Evolutionary conservation across 768 basidiomycete genomes (phyloP), one percentile per base, ranked within the genome.

Genomic region (Pisolithus orientalis): DNA sequence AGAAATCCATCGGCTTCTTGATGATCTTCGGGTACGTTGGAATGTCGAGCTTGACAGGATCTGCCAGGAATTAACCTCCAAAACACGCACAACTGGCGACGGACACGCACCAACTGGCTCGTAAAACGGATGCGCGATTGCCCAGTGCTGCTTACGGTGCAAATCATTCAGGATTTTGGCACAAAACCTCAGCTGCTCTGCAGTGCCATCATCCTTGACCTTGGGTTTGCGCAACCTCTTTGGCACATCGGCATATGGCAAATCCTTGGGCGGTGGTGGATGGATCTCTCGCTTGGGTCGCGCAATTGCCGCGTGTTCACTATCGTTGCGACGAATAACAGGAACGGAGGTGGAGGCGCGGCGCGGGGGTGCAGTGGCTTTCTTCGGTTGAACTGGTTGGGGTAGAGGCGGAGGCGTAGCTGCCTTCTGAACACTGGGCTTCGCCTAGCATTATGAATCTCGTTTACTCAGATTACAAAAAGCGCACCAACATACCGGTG

Each of bases 271-370:
- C 21, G 92, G 87, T 10, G 94, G 95, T 4, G 95, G 91, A 64
- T 97, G 95, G 28, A 97, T 94, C 68, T 99, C 96, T 50, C 96
- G 90, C 72, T 97, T 98, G 2, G 95, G 95, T n/a, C 96, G 84
- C 24, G 80, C 79, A 25, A 77, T 65, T 24, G 70, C 73, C 54
- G 76, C 74, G 53, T 68, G 65, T 28, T 78, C 76, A 13, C 67
- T 67, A 5, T 91, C 90, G 25, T 84, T 86, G 44, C 92, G 88
- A 51, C 92, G 81, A 59, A 93, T 89, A 52, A 83, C 81, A 39
- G 93, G 91, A 2, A 90, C 77, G 9, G 90, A 85, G 2, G 87
- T 84, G 14, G 92, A 94, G 1, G 84, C 73, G 49, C 90, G 83
- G 27, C 92, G 84, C 38, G 72, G 73, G 39, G 78, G 67, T 14